These are phyloP conservation scores for Neurospora sp. DNA, from an alignment of 495 filamentous ascomycete genomes.

Conservation along the genomic window DNA sequence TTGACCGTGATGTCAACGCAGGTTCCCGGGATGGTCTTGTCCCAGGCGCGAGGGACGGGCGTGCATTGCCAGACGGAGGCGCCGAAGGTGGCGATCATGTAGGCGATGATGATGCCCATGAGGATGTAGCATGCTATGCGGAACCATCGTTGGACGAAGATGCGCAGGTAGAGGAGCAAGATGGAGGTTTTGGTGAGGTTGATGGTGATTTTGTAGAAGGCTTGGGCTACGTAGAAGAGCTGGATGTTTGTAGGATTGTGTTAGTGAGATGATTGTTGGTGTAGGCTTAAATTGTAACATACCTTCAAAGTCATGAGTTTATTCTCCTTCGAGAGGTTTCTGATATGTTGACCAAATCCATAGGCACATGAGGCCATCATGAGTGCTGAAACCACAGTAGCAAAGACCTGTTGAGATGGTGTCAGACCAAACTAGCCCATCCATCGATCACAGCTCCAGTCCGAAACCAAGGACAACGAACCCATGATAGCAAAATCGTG, in stretches of 20 bases:
- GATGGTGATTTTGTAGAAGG: conserved; percentile 21
- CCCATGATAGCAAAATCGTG: conserved; percentile 22
- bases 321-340: conserved; percentile 15
- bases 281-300: background rate
- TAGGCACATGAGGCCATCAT: conserved; percentile 24
- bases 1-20: conserved; percentile 19
- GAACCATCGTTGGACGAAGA: conserved; percentile 18
- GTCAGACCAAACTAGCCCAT: background rate
- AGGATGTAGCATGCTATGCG: conserved; percentile 11
- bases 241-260: background rate
- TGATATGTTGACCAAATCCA: conserved; percentile 27
- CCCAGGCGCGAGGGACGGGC: conserved; percentile 17
- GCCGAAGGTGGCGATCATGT: conserved; percentile 15
- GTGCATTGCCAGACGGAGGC: conserved; percentile 22
- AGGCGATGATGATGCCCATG: conserved; percentile 13
- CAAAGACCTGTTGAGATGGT: conserved; percentile 14
- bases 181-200: conserved; percentile 22
- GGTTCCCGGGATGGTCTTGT: conserved; percentile 18
- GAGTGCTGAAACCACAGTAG: conserved; percentile 17
- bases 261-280: background rate
- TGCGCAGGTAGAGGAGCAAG: conserved; percentile 23
- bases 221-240: conserved; percentile 21
- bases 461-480: conserved; percentile 3
- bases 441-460: background rate
- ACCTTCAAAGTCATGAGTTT: conserved; percentile 23